phyloP scores from a whole-genome alignment of 2,329 filamentous ascomycete species.

The Trichoderma harzianum region DNA sequence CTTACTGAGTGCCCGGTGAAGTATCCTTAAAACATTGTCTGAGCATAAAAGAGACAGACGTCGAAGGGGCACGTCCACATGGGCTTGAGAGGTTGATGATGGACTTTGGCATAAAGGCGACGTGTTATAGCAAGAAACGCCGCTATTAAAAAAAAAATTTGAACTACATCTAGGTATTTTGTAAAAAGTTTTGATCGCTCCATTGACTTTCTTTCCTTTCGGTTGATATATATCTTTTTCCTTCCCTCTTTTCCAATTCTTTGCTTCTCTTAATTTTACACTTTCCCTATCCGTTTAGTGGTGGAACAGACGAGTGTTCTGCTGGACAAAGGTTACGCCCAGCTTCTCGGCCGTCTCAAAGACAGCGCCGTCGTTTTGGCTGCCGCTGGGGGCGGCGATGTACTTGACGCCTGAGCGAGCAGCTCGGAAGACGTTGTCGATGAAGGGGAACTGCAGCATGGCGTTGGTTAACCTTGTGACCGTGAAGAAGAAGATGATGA shows the following conservation, averaged over 20 bases:
- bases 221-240: background rate
- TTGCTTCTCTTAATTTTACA: background rate
- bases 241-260: background rate
- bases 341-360: conserved; percentile 89
- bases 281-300: conserved; percentile 55
- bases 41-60: background rate
- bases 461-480: background rate
- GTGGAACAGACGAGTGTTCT: conserved; percentile 91
- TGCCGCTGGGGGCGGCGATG: conserved; percentile 88
- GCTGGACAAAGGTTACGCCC: conserved; percentile 91
- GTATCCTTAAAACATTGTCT: background rate
- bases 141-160: background rate
- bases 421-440: conserved; percentile 94
- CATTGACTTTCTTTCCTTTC: background rate
- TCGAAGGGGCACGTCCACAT: background rate
- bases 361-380: conserved; percentile 77
- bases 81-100: background rate
- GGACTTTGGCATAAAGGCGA: background rate
- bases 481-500: background rate
- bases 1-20: background rate
- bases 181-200: conserved; percentile 13
- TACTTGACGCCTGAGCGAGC: conserved; percentile 89
- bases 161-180: conserved; percentile 8
- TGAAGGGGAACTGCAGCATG: conserved; percentile 78
- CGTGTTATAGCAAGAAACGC: background rate